Evolutionary conservation across 176 grass and related monocot genomes (phyloP), one percentile per base, ranked within the genome.

Genomic region (Carex cristatella): DNA sequence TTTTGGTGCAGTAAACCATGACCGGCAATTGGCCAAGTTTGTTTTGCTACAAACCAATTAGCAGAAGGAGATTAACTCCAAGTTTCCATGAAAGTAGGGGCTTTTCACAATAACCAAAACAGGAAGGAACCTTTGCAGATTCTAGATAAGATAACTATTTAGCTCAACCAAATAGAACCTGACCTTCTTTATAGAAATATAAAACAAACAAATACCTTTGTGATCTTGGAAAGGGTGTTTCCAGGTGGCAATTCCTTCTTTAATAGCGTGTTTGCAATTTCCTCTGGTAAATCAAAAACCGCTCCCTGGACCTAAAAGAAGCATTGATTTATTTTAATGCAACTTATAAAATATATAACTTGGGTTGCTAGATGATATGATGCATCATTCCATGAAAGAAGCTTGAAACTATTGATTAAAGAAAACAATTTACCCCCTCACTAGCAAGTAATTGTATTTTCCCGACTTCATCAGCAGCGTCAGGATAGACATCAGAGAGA

Each of bases 381-480:
- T 23, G 31, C 31, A 67, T 51, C 12, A 35, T 58, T 57, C 38
- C 14, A 28, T 65, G 8, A 27, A 82, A 33, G 32, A 68, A 9
- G 13, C 61, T 53, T 68, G 4, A 51, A 65, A 18, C 23, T 83
- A 48, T 1, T 56, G 40, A 60, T 8, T 65, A 8, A 28, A 67
- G 51, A 37, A 80, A 88, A 76, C 70, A 90, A 88, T 86, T 87
- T 87, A 97, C 96, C 62, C 83, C 84, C 61, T 95, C 93, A 91
- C 95, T 90, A 84, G 96, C 96, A 67, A 81, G 83, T 72, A 95
- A 46, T 87, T 81, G 90, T 85, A 99, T 92, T 99, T 95, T 99
- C 71, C 96, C 96, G 42, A 99, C 87, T 94, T 92, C 96, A 94
- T 99, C 96, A 84, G 96, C 96, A 81, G 96, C 93, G n/a, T 91